Base-by-base conservation (phyloP, 2,329 filamentous ascomycete genomes). In the Trichocomaceae sp. region DNA sequence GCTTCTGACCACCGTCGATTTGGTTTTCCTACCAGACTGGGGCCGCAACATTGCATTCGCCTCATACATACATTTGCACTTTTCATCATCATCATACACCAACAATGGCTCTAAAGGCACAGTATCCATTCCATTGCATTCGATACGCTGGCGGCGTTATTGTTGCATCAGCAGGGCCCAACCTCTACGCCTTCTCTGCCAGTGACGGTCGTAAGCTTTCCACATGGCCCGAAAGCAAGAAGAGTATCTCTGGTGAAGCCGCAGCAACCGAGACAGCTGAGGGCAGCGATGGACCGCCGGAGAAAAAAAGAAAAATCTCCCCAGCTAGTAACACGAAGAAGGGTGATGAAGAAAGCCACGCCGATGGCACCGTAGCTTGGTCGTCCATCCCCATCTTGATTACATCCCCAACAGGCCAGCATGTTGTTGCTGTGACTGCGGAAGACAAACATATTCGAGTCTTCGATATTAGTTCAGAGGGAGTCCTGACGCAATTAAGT, bases 361-460 rank as follows among this genome's bases (percentile, higher is more conserved):
- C 57, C 7, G 37, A 55, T 15, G 55, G 35, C 39, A 55, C 58
- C 56, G 60, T 63, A n/a, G 26, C 60, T 35, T 72, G 70, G 57
- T 80, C 85, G 5, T 83, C 86, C 63, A 81, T 96, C 53, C 86
- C 85, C 56, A 82, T 86, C 59, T 67, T 96, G 60, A 76, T 81
- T 20, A 73, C 81, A 26, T 86, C 89, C 69, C 76, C 13, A 78
- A 87, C 60, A 82, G 84, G 13, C 77, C 80, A 42, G 77, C 42
- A 95, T 72, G 69, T 95, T 19, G 75, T 96, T 42, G 87, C 84
- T 20, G 82, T 95, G 29, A 95, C 90, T 8, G 85, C 83, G n/a
- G 89, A 95, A 64, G 93, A 97, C 76, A 99, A 99, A 75, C 84
- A 82, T 49, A 79, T 99, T 41, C 88, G 88, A 69, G 88, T 96